Percentiles rank a stretch among this genome's conserved stretches.
Evolutionary conservation across 2,329 filamentous ascomycete species (phyloP).

Genomic region (Chlorencoelia australis): DNA sequence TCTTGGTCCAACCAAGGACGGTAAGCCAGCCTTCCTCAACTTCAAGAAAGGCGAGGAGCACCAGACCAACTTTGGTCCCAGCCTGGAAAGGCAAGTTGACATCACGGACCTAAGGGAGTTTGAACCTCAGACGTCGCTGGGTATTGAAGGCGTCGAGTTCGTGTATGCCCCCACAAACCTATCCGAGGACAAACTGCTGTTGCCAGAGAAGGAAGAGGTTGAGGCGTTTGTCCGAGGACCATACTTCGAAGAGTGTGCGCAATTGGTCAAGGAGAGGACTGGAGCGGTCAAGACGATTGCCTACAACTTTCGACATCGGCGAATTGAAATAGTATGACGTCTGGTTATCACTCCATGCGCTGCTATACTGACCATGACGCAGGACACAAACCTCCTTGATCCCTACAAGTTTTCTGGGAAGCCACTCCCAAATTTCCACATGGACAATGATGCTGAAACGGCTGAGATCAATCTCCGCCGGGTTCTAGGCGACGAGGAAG

Average conservation of each 20-base stretch:
- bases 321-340: background rate
- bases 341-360: background rate
- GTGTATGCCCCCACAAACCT: background rate
- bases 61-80: background rate
- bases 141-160: background rate
- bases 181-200: background rate
- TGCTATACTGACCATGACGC: background rate
- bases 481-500: background rate
- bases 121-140: background rate
- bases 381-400: background rate
- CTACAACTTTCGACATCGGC: background rate
- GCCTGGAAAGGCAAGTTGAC: background rate
- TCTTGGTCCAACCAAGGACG: background rate
- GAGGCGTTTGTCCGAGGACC: background rate
- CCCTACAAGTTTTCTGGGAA: background rate
- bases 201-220: background rate
- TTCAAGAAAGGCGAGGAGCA: background rate
- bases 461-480: background rate
- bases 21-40: background rate
- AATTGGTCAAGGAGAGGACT: background rate
- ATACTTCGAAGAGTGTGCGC: background rate
- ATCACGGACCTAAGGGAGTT: background rate
- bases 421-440: background rate
- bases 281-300: background rate
- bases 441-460: background rate